Percentiles rank a stretch among this genome's conserved stretches.
These are phyloP conservation scores for Hericium coralloides DNA, from an alignment of 768 basidiomycete species.

Conservation along the genomic window DNA sequence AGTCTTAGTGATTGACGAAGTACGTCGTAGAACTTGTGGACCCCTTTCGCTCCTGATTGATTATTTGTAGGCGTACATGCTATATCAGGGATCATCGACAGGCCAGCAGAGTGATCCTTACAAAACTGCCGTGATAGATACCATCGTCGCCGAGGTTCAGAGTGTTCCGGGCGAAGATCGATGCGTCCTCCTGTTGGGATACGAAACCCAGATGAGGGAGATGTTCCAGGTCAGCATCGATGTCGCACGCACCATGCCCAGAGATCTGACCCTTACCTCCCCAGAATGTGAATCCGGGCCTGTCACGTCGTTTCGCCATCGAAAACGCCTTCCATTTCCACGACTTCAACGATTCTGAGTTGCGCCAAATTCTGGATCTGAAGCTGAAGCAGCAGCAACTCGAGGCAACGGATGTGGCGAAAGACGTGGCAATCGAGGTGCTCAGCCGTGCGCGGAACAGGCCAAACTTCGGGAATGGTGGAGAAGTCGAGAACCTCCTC, in stretches of 20 bases:
- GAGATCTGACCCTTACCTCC: not conserved
- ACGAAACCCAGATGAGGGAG: slow-evolving; percentile 56
- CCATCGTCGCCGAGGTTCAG: slow-evolving; percentile 67
- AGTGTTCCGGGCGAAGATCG: slow-evolving; percentile 61
- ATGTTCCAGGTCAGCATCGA: slow-evolving; percentile 54
- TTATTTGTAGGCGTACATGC: slow-evolving; percentile 50
- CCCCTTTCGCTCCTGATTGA: not conserved
- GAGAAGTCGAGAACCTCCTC: slow-evolving; percentile 25
- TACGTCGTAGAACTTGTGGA: slow-evolving; percentile 11
- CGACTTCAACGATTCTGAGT: slow-evolving; percentile 48
- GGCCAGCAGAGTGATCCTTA: slow-evolving; percentile 34
- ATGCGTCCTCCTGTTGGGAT: slow-evolving; percentile 57
- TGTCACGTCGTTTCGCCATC: slow-evolving; percentile 57
- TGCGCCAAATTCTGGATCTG: slow-evolving; percentile 40
- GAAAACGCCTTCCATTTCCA: slow-evolving; percentile 65
- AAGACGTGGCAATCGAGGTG: slow-evolving; percentile 44
- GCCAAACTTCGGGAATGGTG: slow-evolving; percentile 25
- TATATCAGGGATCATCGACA: slow-evolving; percentile 37
- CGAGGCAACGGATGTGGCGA: slow-evolving; percentile 45
- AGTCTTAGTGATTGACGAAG: slow-evolving; percentile 67
- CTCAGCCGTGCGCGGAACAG: slow-evolving; percentile 20
- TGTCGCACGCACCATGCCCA: not conserved
- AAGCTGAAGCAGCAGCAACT: slow-evolving; percentile 55
- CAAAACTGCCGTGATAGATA: slow-evolving; percentile 66
- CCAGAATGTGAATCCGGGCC: slow-evolving; percentile 64